Evolutionary conservation across 169 alveolate genomes (phyloP).

Genomic region (Neospora caninum): DNA sequence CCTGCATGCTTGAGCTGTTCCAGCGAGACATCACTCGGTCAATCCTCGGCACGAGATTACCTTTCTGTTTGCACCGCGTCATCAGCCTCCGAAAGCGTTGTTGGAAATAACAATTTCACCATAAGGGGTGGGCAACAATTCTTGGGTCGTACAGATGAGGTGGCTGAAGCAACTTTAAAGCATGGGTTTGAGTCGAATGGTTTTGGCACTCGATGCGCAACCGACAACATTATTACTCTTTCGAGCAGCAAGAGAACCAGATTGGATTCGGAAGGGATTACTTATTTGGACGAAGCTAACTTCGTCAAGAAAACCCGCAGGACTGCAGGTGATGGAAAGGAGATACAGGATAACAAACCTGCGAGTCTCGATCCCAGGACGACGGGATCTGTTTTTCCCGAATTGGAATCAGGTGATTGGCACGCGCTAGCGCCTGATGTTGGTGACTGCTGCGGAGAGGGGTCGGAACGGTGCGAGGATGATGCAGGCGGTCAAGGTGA

Average conservation of each 20-base stretch:
- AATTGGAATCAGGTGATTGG: neutral
- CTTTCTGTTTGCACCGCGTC: neutral
- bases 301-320: neutral
- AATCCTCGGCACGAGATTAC: neutral
- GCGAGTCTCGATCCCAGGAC: neutral
- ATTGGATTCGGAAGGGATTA: neutral
- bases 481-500: conserved; percentile 1
- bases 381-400: neutral
- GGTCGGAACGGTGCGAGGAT: neutral
- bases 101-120: neutral
- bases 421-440: neutral
- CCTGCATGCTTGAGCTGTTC: neutral
- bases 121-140: neutral
- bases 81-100: neutral
- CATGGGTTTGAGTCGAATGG: neutral
- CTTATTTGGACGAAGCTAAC: neutral
- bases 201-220: neutral
- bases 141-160: neutral
- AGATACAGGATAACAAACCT: neutral
- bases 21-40: neutral
- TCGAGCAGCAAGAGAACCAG: neutral
- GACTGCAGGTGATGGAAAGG: neutral
- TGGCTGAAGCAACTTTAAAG: neutral
- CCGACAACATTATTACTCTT: neutral
- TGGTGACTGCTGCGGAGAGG: neutral